Percentiles rank a stretch among this genome's conserved stretches.
These are phyloP conservation scores for Primulina eburnea DNA, from an alignment of 257 asterid species.

Conservation along the genomic window DNA sequence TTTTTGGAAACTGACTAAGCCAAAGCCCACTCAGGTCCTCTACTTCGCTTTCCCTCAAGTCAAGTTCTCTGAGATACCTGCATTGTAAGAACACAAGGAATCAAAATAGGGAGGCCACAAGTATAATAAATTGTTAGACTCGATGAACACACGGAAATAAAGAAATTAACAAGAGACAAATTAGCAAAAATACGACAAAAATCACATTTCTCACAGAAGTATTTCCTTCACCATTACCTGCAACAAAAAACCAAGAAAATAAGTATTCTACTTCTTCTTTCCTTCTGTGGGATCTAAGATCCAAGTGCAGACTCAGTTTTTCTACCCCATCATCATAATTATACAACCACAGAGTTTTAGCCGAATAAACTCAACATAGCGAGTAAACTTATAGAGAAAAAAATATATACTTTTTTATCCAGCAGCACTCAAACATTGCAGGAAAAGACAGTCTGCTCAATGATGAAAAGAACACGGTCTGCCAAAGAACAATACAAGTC, in stretches of 20 bases:
- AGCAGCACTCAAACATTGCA: conserved; percentile 19
- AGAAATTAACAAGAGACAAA: too few relatives aligned
- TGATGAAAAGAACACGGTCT: conserved; percentile 11
- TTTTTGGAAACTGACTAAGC: conserved; percentile 66
- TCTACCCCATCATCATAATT: background rate
- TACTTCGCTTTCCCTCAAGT: conserved; percentile 68
- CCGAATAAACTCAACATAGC: conserved; percentile 11
- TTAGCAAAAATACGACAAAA: background rate
- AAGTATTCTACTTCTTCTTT: background rate
- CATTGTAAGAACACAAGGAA: conserved; percentile 9
- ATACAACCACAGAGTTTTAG: background rate
- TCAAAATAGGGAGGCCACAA: background rate
- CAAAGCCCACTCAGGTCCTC: conserved; percentile 68
- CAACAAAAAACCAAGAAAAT: background rate
- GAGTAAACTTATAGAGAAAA: background rate
- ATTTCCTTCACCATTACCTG: background rate
- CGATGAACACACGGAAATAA: background rate
- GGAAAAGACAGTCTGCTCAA: conserved; percentile 20
- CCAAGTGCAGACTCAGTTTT: background rate
- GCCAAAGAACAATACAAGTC: conserved; percentile 30
- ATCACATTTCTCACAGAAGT: too few relatives aligned
- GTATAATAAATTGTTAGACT: background rate
- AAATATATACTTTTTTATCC: conserved; percentile 7
- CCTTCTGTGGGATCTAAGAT: background rate
- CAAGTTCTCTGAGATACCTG: conserved; percentile 64